Base-by-base conservation (phyloP, 2,329 filamentous ascomycete genomes). In the Penicillium freii region DNA sequence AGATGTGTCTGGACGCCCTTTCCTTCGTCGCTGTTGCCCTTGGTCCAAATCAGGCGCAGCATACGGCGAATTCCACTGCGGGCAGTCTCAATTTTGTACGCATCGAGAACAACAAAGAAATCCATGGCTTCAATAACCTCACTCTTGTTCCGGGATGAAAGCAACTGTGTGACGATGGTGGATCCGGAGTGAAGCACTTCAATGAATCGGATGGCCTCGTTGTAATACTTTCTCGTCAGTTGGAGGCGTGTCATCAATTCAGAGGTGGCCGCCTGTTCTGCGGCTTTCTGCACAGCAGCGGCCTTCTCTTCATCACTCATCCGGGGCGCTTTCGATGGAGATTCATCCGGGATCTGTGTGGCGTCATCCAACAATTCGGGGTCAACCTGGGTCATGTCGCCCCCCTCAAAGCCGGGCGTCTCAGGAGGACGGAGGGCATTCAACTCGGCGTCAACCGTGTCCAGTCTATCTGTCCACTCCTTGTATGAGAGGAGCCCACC, bases 101-200 rank as follows among this genome's bases (percentile, higher is more conserved):
- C 93, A 73, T 99, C 92, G 44, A 94, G 89, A 44, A 96, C 86
- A 66, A 95, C 92, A 66, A 99, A 96, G 76, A 95, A 99, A 72
- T 99, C 94, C 87, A 99, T 99, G 17, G 95, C 94, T 74, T 99
- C 95, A 61, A 99, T 96, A 27, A 97, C 90, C 73, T 99, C 94
- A 67, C 91, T 96, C 81, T 99, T 99, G 80, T 99, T 99, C 70
- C 90, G 91, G 31, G 94, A 95, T 6, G 91, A 91, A 4, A 99
- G 83, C 19, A 99, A 82, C 74, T 97, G 93, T 61, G 89, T 91
- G 34, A 97, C 87, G 2, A 87, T 86, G 9, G 83, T 83, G 1
- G 92, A 95, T 23, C 91, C 90, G 11, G 88, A 85, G 64, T 97
- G 91, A 23, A 99, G 81, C 6, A 95, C 89, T 60, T 96, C 89